Evolutionary conservation across 805 yeast genomes (phyloP), one percentile per base, ranked within the genome.

Genomic region (Yarrowia yakushimensis): DNA sequence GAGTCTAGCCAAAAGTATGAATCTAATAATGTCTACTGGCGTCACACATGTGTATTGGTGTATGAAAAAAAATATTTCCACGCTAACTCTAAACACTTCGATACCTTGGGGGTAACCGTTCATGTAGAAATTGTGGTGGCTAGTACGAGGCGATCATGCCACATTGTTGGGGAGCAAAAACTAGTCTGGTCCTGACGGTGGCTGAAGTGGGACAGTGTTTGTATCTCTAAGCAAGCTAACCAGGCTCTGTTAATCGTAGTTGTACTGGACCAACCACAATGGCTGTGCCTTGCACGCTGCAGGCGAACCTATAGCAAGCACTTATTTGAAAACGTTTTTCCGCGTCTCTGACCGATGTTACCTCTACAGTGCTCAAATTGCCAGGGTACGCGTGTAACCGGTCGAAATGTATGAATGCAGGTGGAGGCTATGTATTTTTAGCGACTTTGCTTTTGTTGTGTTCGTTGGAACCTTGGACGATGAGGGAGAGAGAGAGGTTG

Each of bases 371-470:
- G n/a, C n/a, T 45, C 30, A 36, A 28, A 28, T 17, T n/a, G 20
- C 8, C n/a, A n/a, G n/a, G n/a, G n/a, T n/a, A 33, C 22, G 22
- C 41, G 22, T 18, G 23, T 18, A 4, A 11, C 37, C 20, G 20
- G n/a, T 10, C 23, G 4, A 4, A 22, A 13, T 41, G 28, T 18
- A 41, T 25, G 33, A 8, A 28, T 18, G 28, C 25, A 17, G 18
- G 37, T 30, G 17, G 52, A 31, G 54, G 39, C 54, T 46, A 31
- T 31, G 54, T 46, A 46, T 46, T 46, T 22, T 12, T 46, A 31
- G 54, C 12, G 25, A 45, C 18, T 17, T 28, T 45, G 30, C 25
- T 45, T 42, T 28, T 28, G n/a, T n/a, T n/a, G n/a, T 43, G 8
- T 10, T n/a, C 30, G 22, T 23, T 45, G 52, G 13, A 22, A 46